Conservation (phyloP, 768 basidiomycete species). For the Boletus reticuloceps region DNA sequence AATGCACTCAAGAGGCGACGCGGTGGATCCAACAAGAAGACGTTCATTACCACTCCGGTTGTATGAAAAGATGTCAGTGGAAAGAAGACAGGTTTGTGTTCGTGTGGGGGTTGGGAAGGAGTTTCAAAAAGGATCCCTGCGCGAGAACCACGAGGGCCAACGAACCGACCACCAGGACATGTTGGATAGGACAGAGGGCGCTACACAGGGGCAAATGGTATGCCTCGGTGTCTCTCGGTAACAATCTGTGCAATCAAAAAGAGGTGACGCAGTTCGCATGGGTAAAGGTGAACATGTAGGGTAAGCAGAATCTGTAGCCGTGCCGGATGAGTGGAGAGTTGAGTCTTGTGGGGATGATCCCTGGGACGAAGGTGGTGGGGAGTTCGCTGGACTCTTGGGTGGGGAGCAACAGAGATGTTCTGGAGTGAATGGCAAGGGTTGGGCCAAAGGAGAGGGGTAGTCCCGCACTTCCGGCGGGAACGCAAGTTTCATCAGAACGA, state of each 20-base stretch:
- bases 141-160: conserved; percentile 5
- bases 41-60: conserved; percentile 71
- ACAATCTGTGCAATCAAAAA: conserved; percentile 16
- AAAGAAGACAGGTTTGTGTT: conserved; percentile 48
- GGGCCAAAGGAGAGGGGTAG: conserved; percentile 17
- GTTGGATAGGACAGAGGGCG: conserved; percentile 6
- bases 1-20: conserved; percentile 62
- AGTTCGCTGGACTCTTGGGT: conserved; percentile 27
- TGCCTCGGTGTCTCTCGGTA: conserved; percentile 13
- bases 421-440: conserved; percentile 5
- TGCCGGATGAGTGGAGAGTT: conserved; percentile 8
- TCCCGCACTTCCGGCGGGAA: conserved; percentile 53
- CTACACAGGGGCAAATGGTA: not conserved
- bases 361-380: conserved; percentile 28
- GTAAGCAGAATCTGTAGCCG: conserved; percentile 4
- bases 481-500: conserved; percentile 64
- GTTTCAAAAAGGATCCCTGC: conserved; percentile 10
- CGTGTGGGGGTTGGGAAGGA: conserved; percentile 4
- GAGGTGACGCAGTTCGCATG: conserved; percentile 18
- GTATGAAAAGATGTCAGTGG: conserved; percentile 63
- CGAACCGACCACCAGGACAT: conserved; percentile 2
- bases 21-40: conserved; percentile 68
- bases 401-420: conserved; percentile 17
- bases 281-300: conserved; percentile 24
- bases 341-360: conserved; percentile 27